Evolutionary conservation across 2,329 filamentous ascomycete genomes (phyloP).

Genomic region (Davidsoniella neocaledoniae): DNA sequence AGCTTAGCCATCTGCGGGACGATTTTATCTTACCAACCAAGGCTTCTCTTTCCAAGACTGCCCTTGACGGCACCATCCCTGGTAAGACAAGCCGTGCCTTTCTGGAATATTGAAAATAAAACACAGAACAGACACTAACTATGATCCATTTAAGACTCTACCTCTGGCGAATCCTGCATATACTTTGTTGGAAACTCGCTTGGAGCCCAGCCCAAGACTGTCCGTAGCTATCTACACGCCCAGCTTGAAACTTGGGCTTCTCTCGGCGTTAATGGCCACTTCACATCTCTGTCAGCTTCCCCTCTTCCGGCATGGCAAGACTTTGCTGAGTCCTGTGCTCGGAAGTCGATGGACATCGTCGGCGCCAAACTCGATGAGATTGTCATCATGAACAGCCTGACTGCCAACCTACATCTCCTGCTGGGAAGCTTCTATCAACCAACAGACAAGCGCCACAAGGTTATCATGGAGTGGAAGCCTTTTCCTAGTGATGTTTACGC

Average conservation of each 20-base stretch:
- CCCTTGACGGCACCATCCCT: constrained; percentile 29
- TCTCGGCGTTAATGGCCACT: constrained; percentile 74
- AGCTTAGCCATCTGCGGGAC: constrained; percentile 41
- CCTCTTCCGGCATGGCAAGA: constrained; percentile 58
- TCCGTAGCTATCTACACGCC: constrained; percentile 46
- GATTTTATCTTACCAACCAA: constrained; percentile 68
- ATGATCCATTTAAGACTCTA: constrained; percentile 12
- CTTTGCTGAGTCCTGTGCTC: constrained; percentile 58
- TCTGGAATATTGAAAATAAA: not conserved
- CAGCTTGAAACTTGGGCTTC: constrained; percentile 74
- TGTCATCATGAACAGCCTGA: constrained; percentile 77
- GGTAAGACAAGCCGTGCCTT: constrained; percentile 18
- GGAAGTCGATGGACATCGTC: constrained; percentile 54
- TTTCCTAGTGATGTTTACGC: constrained; percentile 83
- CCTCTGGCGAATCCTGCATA: constrained; percentile 29
- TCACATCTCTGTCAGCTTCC: constrained; percentile 49
- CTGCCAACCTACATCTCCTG: constrained; percentile 63
- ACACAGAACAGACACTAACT: not conserved
- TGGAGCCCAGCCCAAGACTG: constrained; percentile 60
- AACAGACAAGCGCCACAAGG: constrained; percentile 48
- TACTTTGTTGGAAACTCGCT: constrained; percentile 88
- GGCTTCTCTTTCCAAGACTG: constrained; percentile 49
- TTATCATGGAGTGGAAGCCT: constrained; percentile 77
- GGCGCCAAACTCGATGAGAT: constrained; percentile 58
- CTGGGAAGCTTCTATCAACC: constrained; percentile 75